Percentiles rank a stretch among this genome's conserved stretches.
Conservation (phyloP, 371 early-diverging fungal genomes). For the Mucor saturninus region DNA sequence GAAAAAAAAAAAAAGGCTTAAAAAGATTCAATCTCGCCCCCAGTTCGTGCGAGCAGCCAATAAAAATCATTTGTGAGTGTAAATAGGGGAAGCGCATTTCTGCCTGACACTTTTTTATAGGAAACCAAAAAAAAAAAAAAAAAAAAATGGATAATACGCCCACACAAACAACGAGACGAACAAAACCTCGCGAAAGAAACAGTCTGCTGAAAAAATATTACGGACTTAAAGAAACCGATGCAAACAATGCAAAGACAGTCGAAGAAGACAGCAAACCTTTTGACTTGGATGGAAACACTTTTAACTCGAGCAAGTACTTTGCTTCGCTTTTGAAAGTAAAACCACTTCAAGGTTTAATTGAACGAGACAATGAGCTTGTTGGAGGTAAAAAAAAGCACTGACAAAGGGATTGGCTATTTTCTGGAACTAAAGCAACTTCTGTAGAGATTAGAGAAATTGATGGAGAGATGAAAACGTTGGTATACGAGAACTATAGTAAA, state of each 20-base stretch:
- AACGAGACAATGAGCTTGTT: conserved; percentile 75
- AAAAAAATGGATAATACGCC: conserved; percentile 1
- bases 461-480: conserved; percentile 95
- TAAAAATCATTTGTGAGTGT: no score
- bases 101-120: no score
- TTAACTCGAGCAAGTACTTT: conserved; percentile 77
- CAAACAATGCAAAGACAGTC: neutral
- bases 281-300: conserved; percentile 62
- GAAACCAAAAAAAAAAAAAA: neutral
- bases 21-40: no score
- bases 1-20: conserved; percentile 4
- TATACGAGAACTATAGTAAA: conserved; percentile 96
- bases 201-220: conserved; percentile 45
- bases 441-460: conserved; percentile 86
- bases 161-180: neutral
- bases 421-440: neutral
- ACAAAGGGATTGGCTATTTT: neutral
- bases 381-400: conserved; percentile 45
- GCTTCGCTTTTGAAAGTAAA: conserved; percentile 73
- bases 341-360: conserved; percentile 69
- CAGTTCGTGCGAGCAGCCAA: no score
- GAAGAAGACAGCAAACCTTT: conserved; percentile 32
- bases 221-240: conserved; percentile 30
- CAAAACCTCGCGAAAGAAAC: conserved; percentile 33
- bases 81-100: no score